Evolutionary conservation across 495 filamentous ascomycete genomes (phyloP), one percentile per base, ranked within the genome.

Genomic region (Cenococcum geophilum): DNA sequence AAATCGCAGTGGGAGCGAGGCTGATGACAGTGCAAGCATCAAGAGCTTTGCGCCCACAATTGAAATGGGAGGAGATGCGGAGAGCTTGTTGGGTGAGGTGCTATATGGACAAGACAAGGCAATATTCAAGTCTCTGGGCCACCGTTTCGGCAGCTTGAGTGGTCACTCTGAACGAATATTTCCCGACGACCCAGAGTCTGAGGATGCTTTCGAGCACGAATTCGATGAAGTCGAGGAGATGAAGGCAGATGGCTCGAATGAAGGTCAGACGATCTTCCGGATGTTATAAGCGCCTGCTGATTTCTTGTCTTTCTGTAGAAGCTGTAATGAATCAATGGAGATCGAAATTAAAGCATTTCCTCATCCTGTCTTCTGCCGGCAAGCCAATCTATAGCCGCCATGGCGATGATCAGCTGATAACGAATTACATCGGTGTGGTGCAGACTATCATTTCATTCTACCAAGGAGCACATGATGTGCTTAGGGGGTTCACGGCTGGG

Each of bases 371-470:
- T 1, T 90, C 89, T 11, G 93, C 95, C 34, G 95, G 95, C n/a
- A 99, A 99, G 71, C 95, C 95, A 4, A 92, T 99, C 40, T 99
- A 91, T 74, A 96, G 89, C 60, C 81, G 95, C 58, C 91, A 99
- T 71, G 95, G 95, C 23, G 90, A 96, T 62, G 82, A 95, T 62
- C 84, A 86, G 20, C 75, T 97, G 37, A 87, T 97, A 65, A 96
- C 91, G 52, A 85, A 86, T 37, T 96, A 92, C 68, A 91, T 96
- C 75, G 95, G 95, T n/a, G 85, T 97, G 16, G 87, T 96, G 8
- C 95, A 97, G 65, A 97, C 95, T 53, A 92, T 97, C 68, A 95
- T 99, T 55, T 96, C 95, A 4, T 97, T 96, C 75, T 97, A 95
- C 68, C 85, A 96, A 70, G 84, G 84, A 20, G 80, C 84, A 21